A percentile compares a stretch with the other conserved stretches of the same genome.
phyloP scores from a whole-genome alignment of 148 eudicot genomes.

The Chenopodium quinoa region DNA sequence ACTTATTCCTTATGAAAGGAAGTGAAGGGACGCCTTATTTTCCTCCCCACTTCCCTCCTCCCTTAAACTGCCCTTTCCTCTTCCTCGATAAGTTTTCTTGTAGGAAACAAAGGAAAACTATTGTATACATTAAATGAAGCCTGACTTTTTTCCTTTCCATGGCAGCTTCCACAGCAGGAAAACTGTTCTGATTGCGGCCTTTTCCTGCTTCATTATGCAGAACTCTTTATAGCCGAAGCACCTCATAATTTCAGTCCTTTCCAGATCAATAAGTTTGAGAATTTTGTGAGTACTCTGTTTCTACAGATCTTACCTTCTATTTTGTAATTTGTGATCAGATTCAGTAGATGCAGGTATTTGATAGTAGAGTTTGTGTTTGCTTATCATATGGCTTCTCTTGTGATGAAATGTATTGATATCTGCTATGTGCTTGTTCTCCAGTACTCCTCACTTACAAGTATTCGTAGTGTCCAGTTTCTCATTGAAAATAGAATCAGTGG shows the following conservation, averaged over 20 bases:
- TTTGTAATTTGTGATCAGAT: background rate
- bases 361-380: too few species aligned
- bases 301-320: background rate
- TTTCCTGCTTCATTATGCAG: slow-evolving; percentile 94
- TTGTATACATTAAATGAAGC: too few species aligned
- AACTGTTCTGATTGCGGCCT: slow-evolving; percentile 88
- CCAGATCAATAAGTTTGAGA: slow-evolving; percentile 47
- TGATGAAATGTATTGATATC: too few species aligned
- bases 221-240: slow-evolving; percentile 67
- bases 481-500: background rate
- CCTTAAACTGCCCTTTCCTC: too few species aligned
- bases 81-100: too few species aligned
- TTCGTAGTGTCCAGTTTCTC: background rate
- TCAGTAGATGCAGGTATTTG: background rate
- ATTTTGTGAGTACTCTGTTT: slow-evolving; percentile 61
- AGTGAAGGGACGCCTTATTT: too few species aligned
- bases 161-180: slow-evolving; percentile 96
- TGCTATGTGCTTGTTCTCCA: too few species aligned
- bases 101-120: too few species aligned
- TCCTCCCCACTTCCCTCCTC: too few species aligned
- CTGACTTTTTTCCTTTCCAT: slow-evolving; percentile 9
- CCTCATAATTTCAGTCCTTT: slow-evolving; percentile 66
- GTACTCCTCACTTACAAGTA: too few species aligned
- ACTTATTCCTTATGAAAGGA: too few species aligned
- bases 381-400: too few species aligned